Conservation (phyloP, 2,329 filamentous ascomycete species). For the Metarhizium sp. region DNA sequence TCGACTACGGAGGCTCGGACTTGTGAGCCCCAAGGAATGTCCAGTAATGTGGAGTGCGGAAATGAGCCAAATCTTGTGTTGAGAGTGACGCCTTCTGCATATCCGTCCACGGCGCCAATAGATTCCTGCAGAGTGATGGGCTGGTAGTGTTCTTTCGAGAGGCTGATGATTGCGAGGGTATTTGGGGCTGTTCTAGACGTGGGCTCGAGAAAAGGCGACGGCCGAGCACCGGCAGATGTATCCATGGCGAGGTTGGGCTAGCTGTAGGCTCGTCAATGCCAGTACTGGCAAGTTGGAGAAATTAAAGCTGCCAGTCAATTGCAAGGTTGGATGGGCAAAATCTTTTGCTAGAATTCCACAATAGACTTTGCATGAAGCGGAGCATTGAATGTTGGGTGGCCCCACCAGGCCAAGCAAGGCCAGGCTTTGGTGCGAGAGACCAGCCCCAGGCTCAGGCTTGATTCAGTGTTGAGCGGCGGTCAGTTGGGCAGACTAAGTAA, state of each 20-base stretch:
- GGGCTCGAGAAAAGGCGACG: constrained; percentile 73
- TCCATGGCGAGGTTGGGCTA: not conserved
- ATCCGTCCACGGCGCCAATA: constrained; percentile 57
- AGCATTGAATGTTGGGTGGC: no score
- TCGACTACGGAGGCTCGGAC: constrained; percentile 83
- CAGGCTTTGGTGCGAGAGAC: no score
- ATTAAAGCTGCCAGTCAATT: not conserved
- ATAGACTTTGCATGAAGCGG: no score
- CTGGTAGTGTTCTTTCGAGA: constrained; percentile 78
- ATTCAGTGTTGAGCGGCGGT: no score
- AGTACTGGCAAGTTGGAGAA: not conserved
- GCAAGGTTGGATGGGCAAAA: not conserved
- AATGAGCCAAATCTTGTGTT: constrained; percentile 95
- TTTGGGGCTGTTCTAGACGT: constrained; percentile 51
- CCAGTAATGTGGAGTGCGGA: constrained; percentile 67
- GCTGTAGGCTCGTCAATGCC: not conserved
- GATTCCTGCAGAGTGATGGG: constrained; percentile 61
- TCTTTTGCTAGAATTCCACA: not conserved
- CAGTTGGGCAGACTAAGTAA: no score
- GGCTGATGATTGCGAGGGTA: constrained; percentile 71
- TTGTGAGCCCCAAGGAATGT: constrained; percentile 83
- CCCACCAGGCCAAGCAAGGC: no score
- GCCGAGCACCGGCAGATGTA: constrained; percentile 18
- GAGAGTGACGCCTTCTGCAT: constrained; percentile 66
- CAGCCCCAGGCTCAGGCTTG: no score